phyloP scores from a whole-genome alignment of 2,329 filamentous ascomycete genomes.

The Pseudocercospora musae region DNA sequence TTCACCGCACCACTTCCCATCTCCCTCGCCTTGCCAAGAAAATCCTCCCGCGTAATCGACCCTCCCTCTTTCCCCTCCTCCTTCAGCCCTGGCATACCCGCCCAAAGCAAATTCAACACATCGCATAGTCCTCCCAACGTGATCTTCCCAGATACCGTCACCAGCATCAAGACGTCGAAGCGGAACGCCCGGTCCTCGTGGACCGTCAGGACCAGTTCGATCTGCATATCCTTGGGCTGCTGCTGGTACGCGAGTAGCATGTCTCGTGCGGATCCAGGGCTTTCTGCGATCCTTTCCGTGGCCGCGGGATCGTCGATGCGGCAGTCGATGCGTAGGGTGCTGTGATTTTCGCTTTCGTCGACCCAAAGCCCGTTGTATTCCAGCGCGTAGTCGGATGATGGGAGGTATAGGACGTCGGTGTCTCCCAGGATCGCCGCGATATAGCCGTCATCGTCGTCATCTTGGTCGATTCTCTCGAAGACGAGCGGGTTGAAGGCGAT shows the following conservation, averaged over 20 bases:
- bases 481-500: not conserved
- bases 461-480: not conserved
- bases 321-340: not conserved
- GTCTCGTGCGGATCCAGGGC: not conserved
- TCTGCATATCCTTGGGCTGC: not conserved
- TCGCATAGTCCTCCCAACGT: not conserved
- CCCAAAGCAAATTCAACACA: not conserved
- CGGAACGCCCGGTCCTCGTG: not conserved
- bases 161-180: not conserved
- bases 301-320: not conserved
- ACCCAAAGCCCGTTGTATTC: not conserved
- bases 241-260: not conserved
- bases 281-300: not conserved
- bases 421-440: not conserved
- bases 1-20: no score
- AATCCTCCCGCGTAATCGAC: no score
- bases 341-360: not conserved
- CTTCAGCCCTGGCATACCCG: not conserved
- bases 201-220: not conserved
- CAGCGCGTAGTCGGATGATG: not conserved
- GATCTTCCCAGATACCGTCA: not conserved
- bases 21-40: no score
- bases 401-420: not conserved
- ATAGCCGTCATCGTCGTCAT: rapidly evolving
- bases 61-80: no score